Conservation (phyloP, 176 grass and related monocot genomes). For the Avena eriantha region DNA sequence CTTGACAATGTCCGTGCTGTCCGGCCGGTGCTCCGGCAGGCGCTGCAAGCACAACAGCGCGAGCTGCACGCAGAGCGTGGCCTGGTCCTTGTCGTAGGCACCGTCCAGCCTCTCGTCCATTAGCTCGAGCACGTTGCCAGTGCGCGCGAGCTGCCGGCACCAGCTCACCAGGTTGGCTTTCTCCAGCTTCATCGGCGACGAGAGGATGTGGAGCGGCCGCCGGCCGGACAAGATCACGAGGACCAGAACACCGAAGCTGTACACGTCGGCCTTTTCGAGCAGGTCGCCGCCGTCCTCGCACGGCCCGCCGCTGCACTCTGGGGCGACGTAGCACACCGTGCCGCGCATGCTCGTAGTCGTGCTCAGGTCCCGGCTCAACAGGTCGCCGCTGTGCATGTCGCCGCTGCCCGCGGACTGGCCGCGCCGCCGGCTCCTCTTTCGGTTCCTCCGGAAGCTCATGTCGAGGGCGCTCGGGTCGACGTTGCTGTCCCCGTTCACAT, state of each 20-base stretch:
- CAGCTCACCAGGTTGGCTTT: slow-evolving; percentile 91
- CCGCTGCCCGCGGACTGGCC: slow-evolving; percentile 60
- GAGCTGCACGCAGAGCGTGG: slow-evolving; percentile 68
- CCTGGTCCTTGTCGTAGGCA: slow-evolving; percentile 67
- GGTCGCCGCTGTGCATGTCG: slow-evolving; percentile 66
- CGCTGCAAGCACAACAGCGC: slow-evolving; percentile 88
- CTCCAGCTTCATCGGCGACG: slow-evolving; percentile 94
- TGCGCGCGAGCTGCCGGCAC: slow-evolving; percentile 79
- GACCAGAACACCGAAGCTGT: slow-evolving; percentile 86
- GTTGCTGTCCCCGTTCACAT: slow-evolving; percentile 27
- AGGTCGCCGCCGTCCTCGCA: slow-evolving; percentile 25
- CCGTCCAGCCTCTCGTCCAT: slow-evolving; percentile 74
- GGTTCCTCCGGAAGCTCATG: slow-evolving; percentile 42
- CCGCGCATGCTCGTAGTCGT: slow-evolving; percentile 86
- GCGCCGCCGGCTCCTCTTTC: slow-evolving; percentile 57
- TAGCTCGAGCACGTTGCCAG: slow-evolving; percentile 77
- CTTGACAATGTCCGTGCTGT: slow-evolving; percentile 78
- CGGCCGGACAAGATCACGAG: slow-evolving; percentile 83
- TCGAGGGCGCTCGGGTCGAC: slow-evolving; percentile 18
- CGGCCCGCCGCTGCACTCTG: slow-evolving; percentile 50
- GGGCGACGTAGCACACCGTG: slow-evolving; percentile 80
- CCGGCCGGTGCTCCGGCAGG: slow-evolving; percentile 73
- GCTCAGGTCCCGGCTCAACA: slow-evolving; percentile 73
- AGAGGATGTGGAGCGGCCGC: slow-evolving; percentile 82
- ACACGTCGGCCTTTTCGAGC: slow-evolving; percentile 72